Conservation (phyloP, 306 rosid species). For the Lathyrus tuberosus region DNA sequence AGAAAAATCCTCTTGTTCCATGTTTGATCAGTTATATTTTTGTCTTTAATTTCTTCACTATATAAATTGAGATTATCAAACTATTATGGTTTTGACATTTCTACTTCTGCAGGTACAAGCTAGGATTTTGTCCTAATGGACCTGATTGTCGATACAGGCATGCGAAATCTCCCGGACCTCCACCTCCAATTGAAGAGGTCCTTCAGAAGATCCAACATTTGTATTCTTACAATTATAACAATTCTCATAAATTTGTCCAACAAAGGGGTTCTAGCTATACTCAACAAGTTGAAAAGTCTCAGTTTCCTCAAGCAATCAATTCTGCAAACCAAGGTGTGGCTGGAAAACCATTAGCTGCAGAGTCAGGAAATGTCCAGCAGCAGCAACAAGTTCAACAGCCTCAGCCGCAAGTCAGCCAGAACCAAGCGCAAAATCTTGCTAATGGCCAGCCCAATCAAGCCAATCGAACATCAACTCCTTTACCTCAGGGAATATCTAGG, state of each 20-base stretch:
- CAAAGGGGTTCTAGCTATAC: constrained; percentile 65
- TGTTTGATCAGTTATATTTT: constrained; percentile 18
- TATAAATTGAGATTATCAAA: constrained; percentile 10
- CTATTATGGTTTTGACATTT: constrained; percentile 28
- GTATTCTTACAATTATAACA: constrained; percentile 69
- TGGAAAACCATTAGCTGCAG: constrained; percentile 69
- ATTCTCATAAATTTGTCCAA: constrained; percentile 71
- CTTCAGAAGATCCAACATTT: constrained; percentile 97
- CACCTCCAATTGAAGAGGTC: constrained; percentile 93
- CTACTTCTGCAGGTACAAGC: constrained; percentile 81
- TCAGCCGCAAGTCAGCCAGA: constrained; percentile 70
- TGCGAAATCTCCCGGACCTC: constrained; percentile 93
- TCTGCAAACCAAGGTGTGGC: constrained; percentile 58
- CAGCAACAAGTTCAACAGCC: constrained; percentile 79
- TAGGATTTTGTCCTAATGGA: constrained; percentile 99
- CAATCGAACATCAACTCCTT: constrained; percentile 66
- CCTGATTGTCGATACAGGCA: constrained; percentile 98
- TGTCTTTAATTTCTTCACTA: constrained; percentile 19
- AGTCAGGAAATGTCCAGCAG: constrained; percentile 81
- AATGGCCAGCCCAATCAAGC: constrained; percentile 80
- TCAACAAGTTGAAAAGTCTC: constrained; percentile 82
- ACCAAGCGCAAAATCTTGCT: constrained; percentile 59
- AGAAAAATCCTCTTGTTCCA: neutral
- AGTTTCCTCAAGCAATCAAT: constrained; percentile 63
- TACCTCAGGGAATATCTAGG: constrained; percentile 99